Evolutionary conservation across 805 yeast genomes (phyloP).

Genomic region (Barnettozyma wickerhamii): DNA sequence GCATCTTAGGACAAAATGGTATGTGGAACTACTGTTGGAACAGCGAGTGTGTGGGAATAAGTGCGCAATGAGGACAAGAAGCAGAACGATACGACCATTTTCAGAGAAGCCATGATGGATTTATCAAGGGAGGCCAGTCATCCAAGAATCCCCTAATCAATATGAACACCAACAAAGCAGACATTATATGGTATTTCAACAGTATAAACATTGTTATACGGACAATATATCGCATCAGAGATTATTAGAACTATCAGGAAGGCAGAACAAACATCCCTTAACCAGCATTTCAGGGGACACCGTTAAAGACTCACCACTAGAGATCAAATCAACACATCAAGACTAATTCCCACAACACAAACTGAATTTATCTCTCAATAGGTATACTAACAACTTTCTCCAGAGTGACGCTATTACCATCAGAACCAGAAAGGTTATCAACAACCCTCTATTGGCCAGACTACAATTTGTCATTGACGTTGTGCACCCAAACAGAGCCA

Average conservation of each 20-base stretch:
- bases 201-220: too few relatives aligned
- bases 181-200: too few relatives aligned
- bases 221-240: too few relatives aligned
- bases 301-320: too few relatives aligned
- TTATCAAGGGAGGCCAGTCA: not conserved
- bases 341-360: too few relatives aligned
- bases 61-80: not conserved
- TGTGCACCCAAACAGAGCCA: conserved; percentile 98
- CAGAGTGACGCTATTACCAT: conserved; percentile 99
- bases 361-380: too few relatives aligned
- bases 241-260: too few relatives aligned
- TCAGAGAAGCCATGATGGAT: not conserved
- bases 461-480: conserved; percentile 99
- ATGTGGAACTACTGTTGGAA: conserved; percentile 3
- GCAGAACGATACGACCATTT: not conserved
- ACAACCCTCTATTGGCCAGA: conserved; percentile 99
- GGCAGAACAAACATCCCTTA: too few relatives aligned
- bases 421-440: conserved; percentile 97
- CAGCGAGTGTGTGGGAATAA: not conserved
- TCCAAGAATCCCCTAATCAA: too few relatives aligned
- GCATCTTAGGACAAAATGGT: conserved; percentile 11
- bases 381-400: conserved; percentile 18
- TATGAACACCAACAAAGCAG: too few relatives aligned
- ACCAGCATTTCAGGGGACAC: too few relatives aligned
- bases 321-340: too few relatives aligned